Base-by-base conservation (phyloP, 1,139 yeast species). In the Diutina siamensis region DNA sequence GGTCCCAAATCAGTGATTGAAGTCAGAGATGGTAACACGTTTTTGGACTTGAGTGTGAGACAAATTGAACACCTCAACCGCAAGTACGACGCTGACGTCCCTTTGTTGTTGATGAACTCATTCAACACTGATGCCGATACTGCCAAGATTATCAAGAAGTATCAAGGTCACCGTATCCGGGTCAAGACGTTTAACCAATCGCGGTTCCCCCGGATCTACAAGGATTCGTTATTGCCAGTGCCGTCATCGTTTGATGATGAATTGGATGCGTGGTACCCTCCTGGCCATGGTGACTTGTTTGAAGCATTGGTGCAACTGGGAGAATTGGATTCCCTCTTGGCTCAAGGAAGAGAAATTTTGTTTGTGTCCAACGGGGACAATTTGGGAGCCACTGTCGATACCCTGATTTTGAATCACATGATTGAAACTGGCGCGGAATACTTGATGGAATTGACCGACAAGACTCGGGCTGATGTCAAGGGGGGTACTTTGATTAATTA, bases 401-500 rank as follows among this genome's bases (percentile, higher is more conserved):
- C 87, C 58, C 81, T 83, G 65, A 86, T 92, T 55, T 75, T 92
- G 61, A 80, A 83, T 64, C 97, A 92, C 71, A 89, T 92, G 95
- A 68, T 87, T 53, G 94, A 85, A 58, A 78, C 95, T 44, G 83
- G 83, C 47, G 80, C 96, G 48, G 97, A 94, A 70, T 92, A 89
- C 65, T 82, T 92, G 58, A 92, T 92, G 98, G 98, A 92, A 70
- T 78, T 92, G 64, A 94, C 98, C 49, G 95, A 92, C 69, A 92
- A 92, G 74, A 92, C 98, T 47, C 83, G 98, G 67, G 98, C 98
- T 44, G 98, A 92, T 65, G 98, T 92, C 60, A 92, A 92, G 71
- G 98, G 98, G 72, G 98, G 98, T 74, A 92, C 98, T 55, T 78
- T 92, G 64, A 89, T 92, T 64, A 88, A 87, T 67, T 92, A 94